phyloP scores from a whole-genome alignment of 2,329 filamentous ascomycete genomes.

The Aaosphaeria arxii region DNA sequence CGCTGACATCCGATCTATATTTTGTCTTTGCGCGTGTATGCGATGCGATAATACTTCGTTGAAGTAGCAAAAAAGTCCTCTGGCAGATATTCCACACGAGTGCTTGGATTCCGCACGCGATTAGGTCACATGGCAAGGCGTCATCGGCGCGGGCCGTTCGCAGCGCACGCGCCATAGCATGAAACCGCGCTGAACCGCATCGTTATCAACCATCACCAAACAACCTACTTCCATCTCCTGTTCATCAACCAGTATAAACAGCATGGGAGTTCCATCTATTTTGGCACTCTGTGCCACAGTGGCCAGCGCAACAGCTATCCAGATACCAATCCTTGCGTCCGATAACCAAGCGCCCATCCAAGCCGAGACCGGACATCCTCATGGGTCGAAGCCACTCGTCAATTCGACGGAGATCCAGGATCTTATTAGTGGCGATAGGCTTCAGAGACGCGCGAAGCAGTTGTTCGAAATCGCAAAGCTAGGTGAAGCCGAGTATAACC shows the following conservation, averaged over 20 bases:
- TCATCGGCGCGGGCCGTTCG: neutral
- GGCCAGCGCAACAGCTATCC: constrained; percentile 22
- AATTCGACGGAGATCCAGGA: constrained; percentile 34
- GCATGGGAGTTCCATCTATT: constrained; percentile 24
- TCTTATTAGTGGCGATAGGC: constrained; percentile 31
- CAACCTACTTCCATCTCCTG: neutral
- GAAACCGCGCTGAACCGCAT: neutral
- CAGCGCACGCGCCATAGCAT: constrained; percentile 1
- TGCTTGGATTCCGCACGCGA: too few relatives aligned
- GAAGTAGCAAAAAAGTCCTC: too few relatives aligned
- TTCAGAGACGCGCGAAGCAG: constrained; percentile 32
- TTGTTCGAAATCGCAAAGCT: constrained; percentile 43
- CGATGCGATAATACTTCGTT: too few relatives aligned
- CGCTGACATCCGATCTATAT: too few relatives aligned
- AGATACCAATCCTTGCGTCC: constrained; percentile 27
- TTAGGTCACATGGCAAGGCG: neutral
- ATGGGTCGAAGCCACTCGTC: constrained; percentile 24
- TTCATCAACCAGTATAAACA: constrained; percentile 6
- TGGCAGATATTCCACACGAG: too few relatives aligned
- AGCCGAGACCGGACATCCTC: constrained; percentile 5
- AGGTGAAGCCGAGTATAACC: constrained; percentile 40
- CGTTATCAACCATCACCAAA: neutral
- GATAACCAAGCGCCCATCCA: constrained; percentile 20
- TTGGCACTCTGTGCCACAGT: constrained; percentile 28
- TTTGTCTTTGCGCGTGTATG: too few relatives aligned